Base-by-base conservation (phyloP, 805 yeast species). In the Yarrowia keelungensis region DNA sequence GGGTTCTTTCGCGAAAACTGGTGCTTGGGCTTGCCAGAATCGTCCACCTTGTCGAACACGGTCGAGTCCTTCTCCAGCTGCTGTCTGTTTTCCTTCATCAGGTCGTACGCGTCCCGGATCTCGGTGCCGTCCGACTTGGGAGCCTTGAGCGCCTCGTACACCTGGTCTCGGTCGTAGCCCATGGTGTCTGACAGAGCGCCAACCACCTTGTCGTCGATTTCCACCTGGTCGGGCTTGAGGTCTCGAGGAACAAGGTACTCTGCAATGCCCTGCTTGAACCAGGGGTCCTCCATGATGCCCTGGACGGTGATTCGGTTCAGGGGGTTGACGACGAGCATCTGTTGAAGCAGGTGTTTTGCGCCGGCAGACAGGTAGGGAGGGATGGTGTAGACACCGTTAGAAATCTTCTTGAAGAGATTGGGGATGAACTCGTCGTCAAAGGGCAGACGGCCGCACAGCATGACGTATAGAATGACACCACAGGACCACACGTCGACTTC, bases 401-500 rank as follows among this genome's bases (percentile, higher is more conserved):
- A 87, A 75, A 93, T 94, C 75, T 92, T 92, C 78, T 92, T 92
- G 82, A 94, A 93, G 71, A 93, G 82, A 1, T 95, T 96, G 8
- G 98, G 98, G 68, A 93, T 94, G 76, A 92, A 89, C 76, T 93
- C 98, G 79, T 93, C 98, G 79, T 93, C 98, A 77, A 93, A 93
- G 14, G 98, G 98, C 74, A 93, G 83, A 74, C 98, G 83, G 47
- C 98, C 97, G 79, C 97, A 93, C 66, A 94, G 83, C 98, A 93
- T 93, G 67, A 93, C 98, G 74, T 93, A 94, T 68, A 93, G 81
- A 59, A 94, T 92, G 47, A 94, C 98, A 74, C 98, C 98, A 76
- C 97, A 90, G 0, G 97, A 90, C 98, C 98, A 93, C 68, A 93
- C 97, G 78, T 93, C 98, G 59, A 94, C 98, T 79, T 94, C 98